Percentiles rank a stretch among this genome's conserved stretches.
Conservation (phyloP, 192 early-diverging fungal species). For the Entomortierella beljakovae region DNA sequence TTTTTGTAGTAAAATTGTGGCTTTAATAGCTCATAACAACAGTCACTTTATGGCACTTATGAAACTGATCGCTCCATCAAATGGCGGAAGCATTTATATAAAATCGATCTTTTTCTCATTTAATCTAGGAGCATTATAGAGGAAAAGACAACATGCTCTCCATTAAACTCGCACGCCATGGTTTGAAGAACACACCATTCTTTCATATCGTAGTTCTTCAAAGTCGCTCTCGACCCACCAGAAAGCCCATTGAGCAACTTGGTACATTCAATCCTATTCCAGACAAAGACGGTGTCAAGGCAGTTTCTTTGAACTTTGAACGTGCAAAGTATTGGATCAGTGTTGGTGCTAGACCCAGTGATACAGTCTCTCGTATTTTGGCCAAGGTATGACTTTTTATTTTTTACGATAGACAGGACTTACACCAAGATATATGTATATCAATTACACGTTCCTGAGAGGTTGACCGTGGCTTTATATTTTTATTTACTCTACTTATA, state of each 20-base stretch:
- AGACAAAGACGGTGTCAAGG: slow-evolving; percentile 79
- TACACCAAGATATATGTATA: neutral
- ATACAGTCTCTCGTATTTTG: slow-evolving; percentile 88
- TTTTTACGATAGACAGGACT: neutral
- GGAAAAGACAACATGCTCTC: slow-evolving; percentile 78
- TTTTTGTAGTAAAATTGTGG: too few relatives aligned
- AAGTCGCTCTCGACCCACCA: slow-evolving; percentile 79
- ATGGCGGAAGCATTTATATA: too few relatives aligned
- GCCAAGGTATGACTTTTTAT: slow-evolving; percentile 70
- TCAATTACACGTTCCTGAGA: neutral
- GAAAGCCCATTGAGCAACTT: slow-evolving; percentile 91
- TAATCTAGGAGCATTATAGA: too few relatives aligned
- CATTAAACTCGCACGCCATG: slow-evolving; percentile 92
- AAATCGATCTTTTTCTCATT: neutral
- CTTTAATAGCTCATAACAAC: slow-evolving; percentile 20
- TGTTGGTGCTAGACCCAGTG: slow-evolving; percentile 96
- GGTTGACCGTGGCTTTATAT: too few relatives aligned
- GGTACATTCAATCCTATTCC: slow-evolving; percentile 94
- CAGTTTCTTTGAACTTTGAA: slow-evolving; percentile 86
- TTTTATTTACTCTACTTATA: slow-evolving; percentile 27
- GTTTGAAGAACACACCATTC: slow-evolving; percentile 88
- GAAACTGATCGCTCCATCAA: too few relatives aligned
- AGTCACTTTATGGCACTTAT: slow-evolving; percentile 6
- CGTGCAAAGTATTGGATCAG: slow-evolving; percentile 98
- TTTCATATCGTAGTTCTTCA: slow-evolving; percentile 97